Percentiles rank a stretch among this genome's conserved stretches.
phyloP scores from a whole-genome alignment of 129 eudicot species.

The Daucus carota region DH1_v3.0 NC_030382.2:53204001-53204500 shows the following conservation, averaged over 20 bases:
- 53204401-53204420: not conserved
- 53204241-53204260: slow-evolving; percentile 77
- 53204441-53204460: not conserved
- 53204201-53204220: not conserved
- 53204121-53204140: not conserved
- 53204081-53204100: not conserved
- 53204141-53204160: not conserved
- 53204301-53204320: slow-evolving; percentile 95
- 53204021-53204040: not conserved
- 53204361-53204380: slow-evolving; percentile 88
- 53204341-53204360: slow-evolving; percentile 93
- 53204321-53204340: slow-evolving; percentile 98
- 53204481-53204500: slow-evolving; percentile 84
- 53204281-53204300: slow-evolving; percentile 92
- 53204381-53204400: slow-evolving; percentile 84
- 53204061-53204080: not conserved
- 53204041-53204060: not conserved
- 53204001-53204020: not conserved
- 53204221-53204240: slow-evolving; percentile 69
- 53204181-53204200: not conserved
- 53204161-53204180: not conserved
- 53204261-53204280: slow-evolving; percentile 91
- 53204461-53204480: slow-evolving; percentile 73
- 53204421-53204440: not conserved
- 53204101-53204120: not conserved